phyloP scores from a whole-genome alignment of 2,329 filamentous ascomycete genomes.

The Epichloe coenophiala region DNA sequence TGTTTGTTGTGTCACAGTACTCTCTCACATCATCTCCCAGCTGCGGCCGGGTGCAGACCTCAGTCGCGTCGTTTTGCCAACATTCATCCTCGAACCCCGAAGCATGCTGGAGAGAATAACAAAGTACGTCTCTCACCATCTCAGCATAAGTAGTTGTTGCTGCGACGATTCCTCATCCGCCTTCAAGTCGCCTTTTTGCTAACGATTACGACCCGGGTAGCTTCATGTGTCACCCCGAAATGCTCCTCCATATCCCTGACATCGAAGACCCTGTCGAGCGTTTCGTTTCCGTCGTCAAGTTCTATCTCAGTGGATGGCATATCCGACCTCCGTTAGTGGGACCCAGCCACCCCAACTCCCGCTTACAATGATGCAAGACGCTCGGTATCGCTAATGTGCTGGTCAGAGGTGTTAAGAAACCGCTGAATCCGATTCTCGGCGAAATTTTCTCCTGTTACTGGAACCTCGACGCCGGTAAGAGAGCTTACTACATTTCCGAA shows the following conservation, averaged over 20 bases:
- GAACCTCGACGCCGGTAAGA: conserved; percentile 74
- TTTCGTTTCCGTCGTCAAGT: conserved; percentile 93
- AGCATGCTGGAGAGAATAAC: conserved; percentile 98
- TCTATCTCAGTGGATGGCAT: conserved; percentile 97
- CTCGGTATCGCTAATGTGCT: background rate
- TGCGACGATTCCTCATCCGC: background rate
- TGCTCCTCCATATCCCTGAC: conserved; percentile 71
- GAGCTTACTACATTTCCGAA: conserved; percentile 91
- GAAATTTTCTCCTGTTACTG: conserved; percentile 94
- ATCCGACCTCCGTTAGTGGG: conserved; percentile 80
- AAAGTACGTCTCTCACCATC: conserved; percentile 50
- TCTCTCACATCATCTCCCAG: conserved; percentile 95
- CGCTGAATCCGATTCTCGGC: conserved; percentile 88
- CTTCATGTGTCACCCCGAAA: conserved; percentile 99
- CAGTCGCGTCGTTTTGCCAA: conserved; percentile 85
- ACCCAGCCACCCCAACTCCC: background rate
- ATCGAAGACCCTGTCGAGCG: conserved; percentile 81
- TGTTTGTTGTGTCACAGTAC: conserved; percentile 41
- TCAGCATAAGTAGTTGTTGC: background rate
- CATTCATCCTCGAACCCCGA: conserved; percentile 92
- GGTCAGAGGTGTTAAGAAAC: conserved; percentile 87
- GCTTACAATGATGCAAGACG: no score
- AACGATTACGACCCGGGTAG: conserved; percentile 30
- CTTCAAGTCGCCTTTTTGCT: background rate
- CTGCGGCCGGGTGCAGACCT: conserved; percentile 89